These are phyloP conservation scores for Phoma herbarum DNA, from an alignment of 2,329 filamentous ascomycete species.

Conservation along the genomic window DNA sequence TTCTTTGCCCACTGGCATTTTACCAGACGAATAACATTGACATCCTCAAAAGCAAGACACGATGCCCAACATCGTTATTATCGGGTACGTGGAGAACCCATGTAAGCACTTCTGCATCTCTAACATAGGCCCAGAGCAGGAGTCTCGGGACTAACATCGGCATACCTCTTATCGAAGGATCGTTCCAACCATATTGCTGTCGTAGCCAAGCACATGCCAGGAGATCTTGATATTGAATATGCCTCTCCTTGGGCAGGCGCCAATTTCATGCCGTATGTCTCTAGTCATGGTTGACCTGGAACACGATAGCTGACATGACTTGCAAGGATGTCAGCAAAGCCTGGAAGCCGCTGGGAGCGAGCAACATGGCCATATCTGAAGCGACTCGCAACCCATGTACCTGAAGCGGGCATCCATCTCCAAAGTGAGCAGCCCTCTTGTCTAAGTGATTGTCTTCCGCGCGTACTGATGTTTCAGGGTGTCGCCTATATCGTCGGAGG, in stretches of 20 bases:
- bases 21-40: neutral
- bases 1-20: neutral
- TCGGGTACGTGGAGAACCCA: neutral
- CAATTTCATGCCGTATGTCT: slow-evolving; percentile 59
- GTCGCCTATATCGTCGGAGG: neutral
- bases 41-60: too few species aligned
- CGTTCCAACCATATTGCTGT: slow-evolving; percentile 64
- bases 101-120: neutral
- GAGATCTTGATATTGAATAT: slow-evolving; percentile 91
- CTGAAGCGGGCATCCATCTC: slow-evolving; percentile 4
- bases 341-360: slow-evolving; percentile 12
- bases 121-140: neutral
- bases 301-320: neutral
- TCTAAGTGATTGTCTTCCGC: neutral
- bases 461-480: neutral
- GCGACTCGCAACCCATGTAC: slow-evolving; percentile 29
- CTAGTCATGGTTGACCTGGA: neutral
- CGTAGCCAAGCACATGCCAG: slow-evolving; percentile 88
- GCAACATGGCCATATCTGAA: slow-evolving; percentile 54
- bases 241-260: slow-evolving; percentile 90
- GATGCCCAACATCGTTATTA: neutral
- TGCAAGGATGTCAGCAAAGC: slow-evolving; percentile 11
- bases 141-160: slow-evolving; percentile 55
- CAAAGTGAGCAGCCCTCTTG: neutral
- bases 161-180: slow-evolving; percentile 62